Evolutionary conservation across 768 basidiomycete species (phyloP).

Genomic region (Russula ochroleuca): DNA sequence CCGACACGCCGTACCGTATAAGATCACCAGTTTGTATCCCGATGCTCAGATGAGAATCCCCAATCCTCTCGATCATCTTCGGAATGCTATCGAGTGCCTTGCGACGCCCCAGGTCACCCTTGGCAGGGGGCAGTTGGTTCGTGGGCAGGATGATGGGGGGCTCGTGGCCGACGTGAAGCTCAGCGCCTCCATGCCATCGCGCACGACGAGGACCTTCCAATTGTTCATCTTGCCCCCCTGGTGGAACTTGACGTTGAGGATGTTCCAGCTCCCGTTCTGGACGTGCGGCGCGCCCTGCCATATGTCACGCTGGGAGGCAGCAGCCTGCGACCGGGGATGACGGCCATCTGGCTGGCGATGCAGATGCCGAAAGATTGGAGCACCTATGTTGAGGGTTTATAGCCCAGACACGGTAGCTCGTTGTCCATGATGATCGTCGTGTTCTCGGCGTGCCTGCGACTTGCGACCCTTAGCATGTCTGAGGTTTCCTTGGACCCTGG

Average conservation of each 20-base stretch:
- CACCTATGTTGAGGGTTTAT: constrained; percentile 37
- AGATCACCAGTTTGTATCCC: no score
- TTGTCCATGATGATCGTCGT: constrained; percentile 52
- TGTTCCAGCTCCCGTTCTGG: constrained; percentile 70
- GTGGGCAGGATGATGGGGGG: constrained; percentile 40
- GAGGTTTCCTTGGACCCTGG: constrained; percentile 51
- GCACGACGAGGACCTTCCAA: constrained; percentile 67
- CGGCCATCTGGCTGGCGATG: constrained; percentile 55
- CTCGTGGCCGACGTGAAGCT: constrained; percentile 39
- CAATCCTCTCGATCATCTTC: constrained; percentile 29
- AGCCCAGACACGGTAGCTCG: constrained; percentile 58
- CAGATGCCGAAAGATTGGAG: constrained; percentile 53
- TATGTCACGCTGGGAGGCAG: constrained; percentile 57
- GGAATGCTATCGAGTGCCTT: constrained; percentile 43
- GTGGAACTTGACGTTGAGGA: constrained; percentile 66
- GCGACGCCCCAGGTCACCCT: constrained; percentile 39
- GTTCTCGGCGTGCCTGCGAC: constrained; percentile 57
- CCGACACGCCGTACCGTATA: no score
- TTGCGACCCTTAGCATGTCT: constrained; percentile 67
- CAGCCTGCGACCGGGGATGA: constrained; percentile 63
- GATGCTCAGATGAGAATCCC: no score
- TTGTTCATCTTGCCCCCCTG: constrained; percentile 45
- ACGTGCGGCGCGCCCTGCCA: constrained; percentile 42
- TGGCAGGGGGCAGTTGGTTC: constrained; percentile 34
- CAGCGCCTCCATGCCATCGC: constrained; percentile 41